Base-by-base conservation (phyloP, 768 basidiomycete species). In the Suillus subluteus region DNA sequence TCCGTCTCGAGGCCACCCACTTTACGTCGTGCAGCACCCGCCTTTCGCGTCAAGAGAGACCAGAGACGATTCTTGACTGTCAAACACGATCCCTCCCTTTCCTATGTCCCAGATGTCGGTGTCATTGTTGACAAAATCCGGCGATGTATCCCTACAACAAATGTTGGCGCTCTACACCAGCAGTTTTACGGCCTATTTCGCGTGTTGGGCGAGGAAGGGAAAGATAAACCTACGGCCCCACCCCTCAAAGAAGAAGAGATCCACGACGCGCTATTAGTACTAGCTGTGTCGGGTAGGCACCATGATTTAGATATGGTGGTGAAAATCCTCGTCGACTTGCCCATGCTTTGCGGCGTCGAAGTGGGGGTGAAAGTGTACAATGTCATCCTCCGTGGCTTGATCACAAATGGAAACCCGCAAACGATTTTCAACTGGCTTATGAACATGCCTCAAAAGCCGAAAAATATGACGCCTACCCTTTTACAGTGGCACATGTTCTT, bases 401-500 rank as follows among this genome's bases (percentile, higher is more conserved):
- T 84, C 12, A 73, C 80, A 55, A 77, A 79, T 58, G 82, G 82
- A 1, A 82, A 86, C 63, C 62, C 77, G 9, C 78, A 79, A 58
- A 79, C 83, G 15, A 81, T 85, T 46, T 72, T 81, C 35, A 75
- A 80, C 30, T 88, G 89, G 84, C 76, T 92, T 3, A 71, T 70
- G 54, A 78, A 78, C n/a, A 88, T 91, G 82, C 80, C 84, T 16
- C 76, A 76, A 32, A 83, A 83, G 61, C 80, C 87, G 4, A 84
- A 83, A 2, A 71, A 81, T 43, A 68, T 83, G 54, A 73, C 73
- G 6, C 87, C 88, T 0, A 82, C 83, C 30, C 75, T 83, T 44
- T 78, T 83, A 26, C 87, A 88, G 65, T 87, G 87, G 79, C 84
- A 89, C 67, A 66, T 81, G 12, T 82, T 88, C 67, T 76, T 91